Evolutionary conservation across 441 rosid species (phyloP), one percentile per base, ranked within the genome.

Genomic region (Rhodomyrtus psidioides): DNA sequence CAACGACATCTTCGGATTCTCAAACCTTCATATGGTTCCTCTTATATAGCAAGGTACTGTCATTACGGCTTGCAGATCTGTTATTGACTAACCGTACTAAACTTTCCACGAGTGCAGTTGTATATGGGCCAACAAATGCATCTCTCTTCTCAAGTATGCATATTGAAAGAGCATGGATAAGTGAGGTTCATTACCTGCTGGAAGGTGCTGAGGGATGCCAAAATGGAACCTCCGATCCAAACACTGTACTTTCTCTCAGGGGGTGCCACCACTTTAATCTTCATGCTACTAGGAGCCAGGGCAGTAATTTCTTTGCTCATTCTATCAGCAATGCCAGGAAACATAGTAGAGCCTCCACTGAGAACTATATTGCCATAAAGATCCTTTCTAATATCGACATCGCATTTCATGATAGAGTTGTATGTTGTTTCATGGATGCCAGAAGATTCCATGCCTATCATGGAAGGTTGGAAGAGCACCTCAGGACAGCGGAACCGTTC

Each of bases 401-500:
- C 97, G 53, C 97, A 93, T 92, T 91, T 93, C 95, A 93, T 92
- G 92, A 94, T 93, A 62, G 97, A 93, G 86, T 93, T 93, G 91
- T 94, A 92, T 12, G 94, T 90, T 51, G 95, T 92, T 87, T 94
- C 95, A 15, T 94, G 96, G 27, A 94, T 94, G 86, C 97, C 96
- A 58, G 89, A 88, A 79, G 93, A 83, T 90, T 95, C 97, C 96
- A 93, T 95, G 28, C 98, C 98, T 0, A 94, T 89, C 94, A 94
- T 90, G 59, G 98, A 92, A 79, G 98, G 95, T 60, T 93, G 95
- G 94, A 90, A 94, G 81, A 95, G 95, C 83, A 92, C 98, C 88
- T 95, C 96, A 2, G 98, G 95, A 84, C 98, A 94, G 42, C 95
- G 93, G 93, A 95, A 95, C 34, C 96, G 89, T 88, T 94, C 95